phyloP scores from a whole-genome alignment of 192 early-diverging fungal genomes.

The Backusella luteola region DNA sequence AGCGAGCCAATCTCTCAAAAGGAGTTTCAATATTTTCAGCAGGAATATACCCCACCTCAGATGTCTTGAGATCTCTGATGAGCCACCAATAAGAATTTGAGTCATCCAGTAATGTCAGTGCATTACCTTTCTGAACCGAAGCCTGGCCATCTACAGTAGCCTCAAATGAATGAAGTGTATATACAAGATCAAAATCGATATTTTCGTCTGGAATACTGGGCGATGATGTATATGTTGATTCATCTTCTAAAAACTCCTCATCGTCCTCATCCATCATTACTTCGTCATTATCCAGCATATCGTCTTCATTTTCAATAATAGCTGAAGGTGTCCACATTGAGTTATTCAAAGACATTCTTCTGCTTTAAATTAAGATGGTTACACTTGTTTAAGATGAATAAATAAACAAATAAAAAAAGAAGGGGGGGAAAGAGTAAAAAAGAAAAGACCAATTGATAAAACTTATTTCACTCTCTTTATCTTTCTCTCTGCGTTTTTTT shows the following conservation, averaged over 20 bases:
- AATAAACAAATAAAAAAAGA: background rate
- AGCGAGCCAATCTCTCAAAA: slow-evolving; percentile 69
- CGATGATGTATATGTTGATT: slow-evolving; percentile 35
- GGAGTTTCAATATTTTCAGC: slow-evolving; percentile 86
- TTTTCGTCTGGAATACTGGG: slow-evolving; percentile 49
- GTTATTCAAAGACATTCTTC: background rate
- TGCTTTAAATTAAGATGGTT: background rate
- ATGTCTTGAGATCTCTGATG: slow-evolving; percentile 60
- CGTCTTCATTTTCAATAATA: slow-evolving; percentile 14
- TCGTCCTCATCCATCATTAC: slow-evolving; percentile 29
- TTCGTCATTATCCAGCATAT: slow-evolving; percentile 26
- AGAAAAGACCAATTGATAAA: background rate
- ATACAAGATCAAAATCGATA: slow-evolving; percentile 74
- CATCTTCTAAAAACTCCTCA: slow-evolving; percentile 39
- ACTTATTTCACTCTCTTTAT: background rate
- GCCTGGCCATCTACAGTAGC: slow-evolving; percentile 81
- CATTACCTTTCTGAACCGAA: slow-evolving; percentile 69
- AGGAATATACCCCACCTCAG: slow-evolving; percentile 78
- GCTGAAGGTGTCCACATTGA: slow-evolving; percentile 3
- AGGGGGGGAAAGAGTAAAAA: background rate
- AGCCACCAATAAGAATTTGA: slow-evolving; percentile 80
- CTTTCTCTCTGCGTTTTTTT: background rate
- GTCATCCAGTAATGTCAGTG: slow-evolving; percentile 73
- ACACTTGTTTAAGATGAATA: background rate
- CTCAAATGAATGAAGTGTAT: slow-evolving; percentile 79